Conservation (phyloP, 2,329 filamentous ascomycete species). For the Karstenula rhodostoma region DNA sequence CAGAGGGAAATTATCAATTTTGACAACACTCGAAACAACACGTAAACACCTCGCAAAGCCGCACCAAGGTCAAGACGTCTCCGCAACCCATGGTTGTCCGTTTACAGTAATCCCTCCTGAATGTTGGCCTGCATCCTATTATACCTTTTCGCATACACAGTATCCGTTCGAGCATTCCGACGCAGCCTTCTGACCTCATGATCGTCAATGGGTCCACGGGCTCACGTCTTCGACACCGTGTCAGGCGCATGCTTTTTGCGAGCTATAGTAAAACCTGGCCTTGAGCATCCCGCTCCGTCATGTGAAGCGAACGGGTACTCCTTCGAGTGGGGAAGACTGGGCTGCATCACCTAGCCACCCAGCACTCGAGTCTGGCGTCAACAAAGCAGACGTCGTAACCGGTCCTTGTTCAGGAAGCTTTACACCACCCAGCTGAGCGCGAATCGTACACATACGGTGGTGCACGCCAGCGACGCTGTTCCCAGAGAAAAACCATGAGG, state of each 20-base stretch:
- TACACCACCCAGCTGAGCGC: not conserved
- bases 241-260: not conserved
- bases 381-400: not conserved
- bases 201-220: not conserved
- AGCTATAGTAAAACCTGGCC: too few relatives aligned
- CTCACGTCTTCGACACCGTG: not conserved
- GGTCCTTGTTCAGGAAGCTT: not conserved
- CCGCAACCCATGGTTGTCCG: not conserved
- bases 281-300: constrained; percentile 2
- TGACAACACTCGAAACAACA: constrained; percentile 5
- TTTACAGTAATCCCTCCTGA: not conserved
- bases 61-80: not conserved
- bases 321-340: constrained; percentile 10
- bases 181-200: constrained; percentile 4
- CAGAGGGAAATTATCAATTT: constrained; percentile 17
- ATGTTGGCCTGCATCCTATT: not conserved
- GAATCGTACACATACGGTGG: not conserved
- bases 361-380: not conserved
- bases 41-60: not conserved
- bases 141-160: not conserved
- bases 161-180: too few relatives aligned
- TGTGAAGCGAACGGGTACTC: constrained; percentile 7
- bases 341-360: not conserved
- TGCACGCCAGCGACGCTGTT: not conserved
- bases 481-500: not conserved